phyloP scores from a whole-genome alignment of 176 grass and related monocot species.

The Avena insularis region DNA sequence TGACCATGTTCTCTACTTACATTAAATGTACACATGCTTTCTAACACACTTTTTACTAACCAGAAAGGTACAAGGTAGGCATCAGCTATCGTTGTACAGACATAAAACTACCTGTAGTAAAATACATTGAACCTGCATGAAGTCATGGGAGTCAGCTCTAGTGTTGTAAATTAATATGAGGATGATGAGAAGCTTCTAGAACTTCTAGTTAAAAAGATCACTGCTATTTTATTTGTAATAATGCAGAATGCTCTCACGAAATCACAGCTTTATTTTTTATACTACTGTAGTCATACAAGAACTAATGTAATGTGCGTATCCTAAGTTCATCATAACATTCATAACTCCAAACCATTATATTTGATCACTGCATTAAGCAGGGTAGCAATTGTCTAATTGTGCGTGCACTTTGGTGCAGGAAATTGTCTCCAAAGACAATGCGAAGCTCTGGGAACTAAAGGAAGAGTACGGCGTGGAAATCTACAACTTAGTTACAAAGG shows the following conservation, averaged over 20 bases:
- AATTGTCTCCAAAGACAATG: slow-evolving; percentile 45
- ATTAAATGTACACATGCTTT: background rate
- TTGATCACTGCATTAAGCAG: background rate
- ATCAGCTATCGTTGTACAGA: background rate
- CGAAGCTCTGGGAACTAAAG: slow-evolving; percentile 42
- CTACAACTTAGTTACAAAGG: slow-evolving; percentile 41
- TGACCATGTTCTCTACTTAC: background rate
- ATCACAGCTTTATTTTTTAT: background rate
- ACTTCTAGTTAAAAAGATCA: too few species aligned
- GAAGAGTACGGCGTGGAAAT: slow-evolving; percentile 40
- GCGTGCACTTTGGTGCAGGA: slow-evolving; percentile 21
- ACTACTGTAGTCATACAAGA: background rate
- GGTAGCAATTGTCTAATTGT: background rate
- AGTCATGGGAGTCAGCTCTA: too few species aligned
- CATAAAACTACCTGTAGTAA: background rate
- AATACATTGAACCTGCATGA: background rate
- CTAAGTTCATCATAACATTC: background rate
- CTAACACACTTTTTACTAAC: background rate
- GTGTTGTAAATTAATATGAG: too few species aligned
- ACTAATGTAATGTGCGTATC: background rate
- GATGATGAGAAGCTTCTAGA: too few species aligned
- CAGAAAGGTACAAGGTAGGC: background rate
- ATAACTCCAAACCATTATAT: background rate
- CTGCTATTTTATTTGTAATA: too few species aligned
- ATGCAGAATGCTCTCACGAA: too few species aligned